Evolutionary conservation across 768 basidiomycete species (phyloP), one percentile per base, ranked within the genome.

Genomic region (Rhodotorula paludigena): DNA sequence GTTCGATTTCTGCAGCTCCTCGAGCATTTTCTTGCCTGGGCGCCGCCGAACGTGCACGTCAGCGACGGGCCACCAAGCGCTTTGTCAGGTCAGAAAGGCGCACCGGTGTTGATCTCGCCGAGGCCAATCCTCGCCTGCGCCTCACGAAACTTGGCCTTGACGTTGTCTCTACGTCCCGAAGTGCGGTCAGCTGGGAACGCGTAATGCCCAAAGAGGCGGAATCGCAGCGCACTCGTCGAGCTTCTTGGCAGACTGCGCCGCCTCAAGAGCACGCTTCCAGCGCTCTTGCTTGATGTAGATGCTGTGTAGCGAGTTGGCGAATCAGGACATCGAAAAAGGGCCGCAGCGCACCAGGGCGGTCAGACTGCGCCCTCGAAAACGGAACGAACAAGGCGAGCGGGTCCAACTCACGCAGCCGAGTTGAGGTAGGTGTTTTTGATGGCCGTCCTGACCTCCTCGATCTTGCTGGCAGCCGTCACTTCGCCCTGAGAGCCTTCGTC

Each of bases 111-210:
- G n/a, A 62, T 16, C 33, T 62, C 38, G 41, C 66, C 66, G n/a
- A 67, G 41, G 0, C 66, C 66, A 60, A 68, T 61, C 32, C 51
- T 52, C 12, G 66, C 70, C 47, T 72, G 70, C 5, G 63, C 70
- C 45, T 61, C 59, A 36, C 70, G 66, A 51, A 64, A 68, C 20
- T 33, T 21, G 6, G 66, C 70, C 39, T 68, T 63, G 23, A 39
- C 18, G 39, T 60, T 57, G 35, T 47, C 52, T 33, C 57, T 63
- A 39, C 41, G 33, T 32, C 25, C 9, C 12, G 3, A 30, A 21
- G 23, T 15, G 25, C 2, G 23, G 25, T 16, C 36, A 30, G 35
- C 35, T 1, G 32, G 44, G 0, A 0, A 20, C 5, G 45, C 25
- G 1, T 7, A 7, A 0, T 4, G 36, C 23, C 4, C 7, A 32